Conservation (phyloP, 2,329 filamentous ascomycete species). For the Fusarium albosuccineum region DNA sequence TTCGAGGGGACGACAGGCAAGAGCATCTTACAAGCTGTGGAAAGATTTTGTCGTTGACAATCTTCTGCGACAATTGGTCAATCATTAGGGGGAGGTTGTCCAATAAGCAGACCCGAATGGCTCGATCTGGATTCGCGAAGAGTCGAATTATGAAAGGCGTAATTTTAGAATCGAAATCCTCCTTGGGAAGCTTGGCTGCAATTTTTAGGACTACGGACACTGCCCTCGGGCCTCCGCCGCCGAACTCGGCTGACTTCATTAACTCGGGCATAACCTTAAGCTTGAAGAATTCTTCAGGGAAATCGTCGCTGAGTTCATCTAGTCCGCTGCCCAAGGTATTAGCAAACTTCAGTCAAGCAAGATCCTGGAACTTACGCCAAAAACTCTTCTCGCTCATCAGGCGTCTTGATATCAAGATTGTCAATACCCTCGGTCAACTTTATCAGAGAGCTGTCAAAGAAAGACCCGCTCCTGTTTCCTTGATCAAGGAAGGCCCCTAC, state of each 20-base stretch:
- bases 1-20: not conserved
- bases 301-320: conserved; percentile 89
- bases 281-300: conserved; percentile 98
- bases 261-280: conserved; percentile 96
- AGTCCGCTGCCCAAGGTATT: conserved; percentile 70
- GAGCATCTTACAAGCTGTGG: conserved; percentile 80
- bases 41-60: conserved; percentile 97
- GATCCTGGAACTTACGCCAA: conserved; percentile 66
- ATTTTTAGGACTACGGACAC: conserved; percentile 93
- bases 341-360: conserved; percentile 32
- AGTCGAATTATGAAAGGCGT: conserved; percentile 88
- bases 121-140: conserved; percentile 92
- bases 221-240: conserved; percentile 92
- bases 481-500: conserved; percentile 91
- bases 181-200: conserved; percentile 83
- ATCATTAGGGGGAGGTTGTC: conserved; percentile 94
- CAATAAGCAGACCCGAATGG: conserved; percentile 88
- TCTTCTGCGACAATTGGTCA: conserved; percentile 86
- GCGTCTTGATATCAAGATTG: conserved; percentile 88
- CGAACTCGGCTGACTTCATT: conserved; percentile 99
- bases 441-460: conserved; percentile 94
- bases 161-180: conserved; percentile 88
- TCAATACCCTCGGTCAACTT: conserved; percentile 94
- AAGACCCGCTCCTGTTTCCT: conserved; percentile 82
- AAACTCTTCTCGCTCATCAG: conserved; percentile 86